Evolutionary conservation across 2,329 filamentous ascomycete species (phyloP), one percentile per base, ranked within the genome.

Genomic region (Cytospora schulzeri): DNA sequence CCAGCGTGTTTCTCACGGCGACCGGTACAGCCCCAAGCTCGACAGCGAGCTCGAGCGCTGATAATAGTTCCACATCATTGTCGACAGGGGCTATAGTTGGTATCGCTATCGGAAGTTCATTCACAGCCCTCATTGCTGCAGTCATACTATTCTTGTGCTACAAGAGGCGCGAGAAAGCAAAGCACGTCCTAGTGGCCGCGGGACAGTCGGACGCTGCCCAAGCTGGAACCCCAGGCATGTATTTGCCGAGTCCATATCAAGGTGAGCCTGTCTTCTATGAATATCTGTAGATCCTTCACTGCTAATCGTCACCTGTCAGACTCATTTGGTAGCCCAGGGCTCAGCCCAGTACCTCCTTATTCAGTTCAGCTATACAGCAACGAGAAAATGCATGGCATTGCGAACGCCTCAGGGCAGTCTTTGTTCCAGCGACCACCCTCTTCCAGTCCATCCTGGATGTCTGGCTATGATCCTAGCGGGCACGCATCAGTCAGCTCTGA

Each of bases 1-100:
- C 71, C 33, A 58, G 57, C 1, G 38, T 66, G 2, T 74, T 73
- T 35, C 33, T 71, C 41, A 60, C 66, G 11, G 62, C 67, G 28
- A 51, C 64, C 1, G 50, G 38, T 1, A 29, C 45, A 24, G 24
- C 45, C 4, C 9, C 29, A 31, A 9, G 29, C 29, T 31, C 29
- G 9, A n/a, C 45, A 48, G n/a, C 45, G 9, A 15, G n/a, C n/a
- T 24, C 45, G n/a, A 48, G 7, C 45, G 3, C 45, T 22, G 24
- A 28, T 17, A 35, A 14, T 6, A 22, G 61, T 15, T 60, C 65
- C 19, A 22, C 55, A 1, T 33, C 58, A 0, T 33, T 70, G 19
- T 64, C 68, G 12, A 64, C 60, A 2, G 68, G 66, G 11, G 67
- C 64, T 1, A 68, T 69, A 9, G 66, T 57, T 1, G 70, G 70